Conservation (phyloP, 805 yeast genomes). For the Lipomyces chichibuensis region DNA sequence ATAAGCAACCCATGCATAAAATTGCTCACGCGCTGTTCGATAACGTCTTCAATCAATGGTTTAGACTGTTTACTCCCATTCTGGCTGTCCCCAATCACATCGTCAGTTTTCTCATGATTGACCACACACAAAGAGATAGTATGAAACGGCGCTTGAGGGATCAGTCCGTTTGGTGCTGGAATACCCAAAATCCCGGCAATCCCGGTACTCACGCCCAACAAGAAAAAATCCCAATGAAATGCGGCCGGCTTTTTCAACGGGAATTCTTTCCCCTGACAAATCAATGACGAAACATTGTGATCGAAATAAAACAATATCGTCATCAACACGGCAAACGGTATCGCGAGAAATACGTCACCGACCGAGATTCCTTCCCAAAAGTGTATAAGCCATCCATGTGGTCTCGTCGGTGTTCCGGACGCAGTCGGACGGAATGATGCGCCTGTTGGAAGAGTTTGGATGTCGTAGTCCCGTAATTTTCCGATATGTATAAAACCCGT, state of each 20-base stretch:
- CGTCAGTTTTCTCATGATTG: slow-evolving; percentile 42
- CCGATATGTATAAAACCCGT: slow-evolving; percentile 93
- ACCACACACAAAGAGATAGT: slow-evolving; percentile 73
- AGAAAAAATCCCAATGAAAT: slow-evolving; percentile 88
- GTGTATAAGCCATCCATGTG: slow-evolving; percentile 75
- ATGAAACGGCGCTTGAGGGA: slow-evolving; percentile 96
- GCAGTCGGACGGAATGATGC: slow-evolving; percentile 76
- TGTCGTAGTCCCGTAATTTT: slow-evolving; percentile 56
- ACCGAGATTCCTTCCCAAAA: slow-evolving; percentile 72
- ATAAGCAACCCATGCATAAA: slow-evolving; percentile 82
- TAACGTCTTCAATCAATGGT: slow-evolving; percentile 52
- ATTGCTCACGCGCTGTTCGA: slow-evolving; percentile 88
- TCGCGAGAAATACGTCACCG: slow-evolving; percentile 79
- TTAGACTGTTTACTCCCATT: not conserved
- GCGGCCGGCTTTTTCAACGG: slow-evolving; percentile 84
- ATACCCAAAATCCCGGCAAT: slow-evolving; percentile 84
- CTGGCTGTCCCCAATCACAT: not conserved
- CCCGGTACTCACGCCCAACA: slow-evolving; percentile 86
- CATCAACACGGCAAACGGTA: slow-evolving; percentile 87
- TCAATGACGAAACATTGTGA: slow-evolving; percentile 90
- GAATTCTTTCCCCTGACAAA: slow-evolving; percentile 83
- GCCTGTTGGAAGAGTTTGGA: slow-evolving; percentile 69
- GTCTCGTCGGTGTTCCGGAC: slow-evolving; percentile 49
- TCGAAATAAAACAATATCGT: slow-evolving; percentile 90
- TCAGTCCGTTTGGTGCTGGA: slow-evolving; percentile 95